Conservation (phyloP, 306 rosid species). For the Elaeagnus macrophylla region DNA sequence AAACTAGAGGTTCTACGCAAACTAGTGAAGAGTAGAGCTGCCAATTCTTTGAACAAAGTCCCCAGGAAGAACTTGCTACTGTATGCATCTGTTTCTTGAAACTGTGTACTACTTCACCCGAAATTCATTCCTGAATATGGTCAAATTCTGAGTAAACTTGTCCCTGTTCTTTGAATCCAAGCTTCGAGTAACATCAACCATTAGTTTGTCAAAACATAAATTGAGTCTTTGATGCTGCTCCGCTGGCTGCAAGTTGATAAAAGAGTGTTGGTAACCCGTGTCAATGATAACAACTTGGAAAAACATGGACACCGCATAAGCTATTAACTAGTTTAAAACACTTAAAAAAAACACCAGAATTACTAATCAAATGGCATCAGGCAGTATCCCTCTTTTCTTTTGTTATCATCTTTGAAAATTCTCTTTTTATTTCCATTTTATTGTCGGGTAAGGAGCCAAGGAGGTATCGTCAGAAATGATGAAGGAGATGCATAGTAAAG, state of each 20-base stretch:
- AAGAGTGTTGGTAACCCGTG: neutral
- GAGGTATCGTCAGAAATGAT: too few relatives aligned
- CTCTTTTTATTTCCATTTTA: too few relatives aligned
- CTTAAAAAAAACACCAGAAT: too few relatives aligned
- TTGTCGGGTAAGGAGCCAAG: too few relatives aligned
- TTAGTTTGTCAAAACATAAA: constrained; percentile 48
- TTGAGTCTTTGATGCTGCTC: constrained; percentile 53
- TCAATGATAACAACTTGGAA: neutral
- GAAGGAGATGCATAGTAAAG: too few relatives aligned
- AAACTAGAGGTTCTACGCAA: too few relatives aligned
- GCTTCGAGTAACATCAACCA: constrained; percentile 52
- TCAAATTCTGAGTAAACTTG: constrained; percentile 52
- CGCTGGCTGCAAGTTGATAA: constrained; percentile 31
- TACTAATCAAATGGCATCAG: too few relatives aligned
- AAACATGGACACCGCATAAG: too few relatives aligned
- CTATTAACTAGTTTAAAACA: too few relatives aligned
- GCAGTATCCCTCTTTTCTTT: too few relatives aligned
- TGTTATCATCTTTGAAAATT: too few relatives aligned
- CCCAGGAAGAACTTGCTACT: neutral
- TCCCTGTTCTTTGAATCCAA: constrained; percentile 57
- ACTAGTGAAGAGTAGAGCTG: too few relatives aligned
- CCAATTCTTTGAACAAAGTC: constrained; percentile 5
- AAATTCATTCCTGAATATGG: constrained; percentile 48
- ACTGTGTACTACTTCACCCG: constrained; percentile 31
- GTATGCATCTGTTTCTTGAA: neutral